A percentile compares a stretch with the other conserved stretches of the same genome.
Conservation (phyloP, 2,329 filamentous ascomycete species). For the Colletotrichum tanaceti region DNA sequence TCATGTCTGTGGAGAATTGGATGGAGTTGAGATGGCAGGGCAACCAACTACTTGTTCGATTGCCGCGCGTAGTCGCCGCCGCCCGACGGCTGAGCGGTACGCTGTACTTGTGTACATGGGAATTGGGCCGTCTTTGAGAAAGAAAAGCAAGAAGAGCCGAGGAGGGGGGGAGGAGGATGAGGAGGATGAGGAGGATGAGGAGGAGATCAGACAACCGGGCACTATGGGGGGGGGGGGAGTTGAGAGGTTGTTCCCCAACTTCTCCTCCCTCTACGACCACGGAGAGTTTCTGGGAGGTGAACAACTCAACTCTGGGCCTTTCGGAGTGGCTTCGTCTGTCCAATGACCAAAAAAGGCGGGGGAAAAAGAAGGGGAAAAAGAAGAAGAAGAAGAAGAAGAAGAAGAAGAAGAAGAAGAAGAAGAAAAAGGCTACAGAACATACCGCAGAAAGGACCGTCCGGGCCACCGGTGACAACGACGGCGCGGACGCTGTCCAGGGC, state of each 20-base stretch:
- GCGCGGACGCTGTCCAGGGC: constrained; percentile 46
- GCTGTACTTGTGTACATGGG: constrained; percentile 28
- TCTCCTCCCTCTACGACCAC: background rate
- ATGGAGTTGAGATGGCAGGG: constrained; percentile 32
- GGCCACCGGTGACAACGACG: constrained; percentile 53
- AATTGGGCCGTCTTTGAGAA: background rate
- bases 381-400: too few species aligned
- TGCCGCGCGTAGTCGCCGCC: constrained; percentile 12
- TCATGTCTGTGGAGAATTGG: constrained; percentile 38
- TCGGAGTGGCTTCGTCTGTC: too few species aligned
- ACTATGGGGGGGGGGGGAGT: background rate
- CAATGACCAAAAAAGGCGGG: too few species aligned
- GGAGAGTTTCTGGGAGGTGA: background rate
- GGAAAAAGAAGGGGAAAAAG: too few species aligned
- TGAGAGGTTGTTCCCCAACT: background rate
- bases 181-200: too few species aligned
- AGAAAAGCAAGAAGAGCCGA: constrained; percentile 6
- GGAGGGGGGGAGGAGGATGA: too few species aligned
- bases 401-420: too few species aligned
- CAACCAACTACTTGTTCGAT: constrained; percentile 8
- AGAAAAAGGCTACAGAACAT: constrained; percentile 31
- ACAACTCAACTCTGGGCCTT: too few species aligned
- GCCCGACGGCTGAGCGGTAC: background rate
- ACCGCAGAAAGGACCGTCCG: constrained; percentile 52
- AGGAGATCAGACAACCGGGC: background rate